Evolutionary conservation across 208 protist species (phyloP), one percentile per base, ranked within the genome.

Genomic region (Trypanosoma platydactyli): DNA sequence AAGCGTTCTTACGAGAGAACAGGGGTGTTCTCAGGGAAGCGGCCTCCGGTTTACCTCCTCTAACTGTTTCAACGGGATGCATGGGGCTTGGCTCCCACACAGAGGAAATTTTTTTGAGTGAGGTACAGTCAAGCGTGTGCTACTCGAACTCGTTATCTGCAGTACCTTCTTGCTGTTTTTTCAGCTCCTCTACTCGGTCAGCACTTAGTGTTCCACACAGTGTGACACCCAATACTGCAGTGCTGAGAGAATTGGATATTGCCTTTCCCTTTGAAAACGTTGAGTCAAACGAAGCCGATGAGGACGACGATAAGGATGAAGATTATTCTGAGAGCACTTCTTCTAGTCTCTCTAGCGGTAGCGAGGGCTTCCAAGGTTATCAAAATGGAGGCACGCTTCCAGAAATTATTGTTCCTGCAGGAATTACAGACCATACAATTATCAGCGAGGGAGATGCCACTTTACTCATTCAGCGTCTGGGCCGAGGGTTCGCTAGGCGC

Each of bases 401-500:
- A 0, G 71, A 65, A 54, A 71, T 77, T 42, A 58, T 57, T 24
- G 59, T 73, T 0, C 60, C 68, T 0, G 66, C 51, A 11, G 49
- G 68, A 25, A 30, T 71, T 7, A 64, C 71, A 27, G 41, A 61
- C 9, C 45, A 48, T 12, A 46, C 55, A 5, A 40, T 45, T 9
- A 48, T 71, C 41, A 53, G 62, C 1, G 40, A 58, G 40, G 46
- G 48, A 12, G 42, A 75, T 15, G 81, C 74, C 3, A 51, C 71
- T 27, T 18, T 60, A 24, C 58, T 79, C 24, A 58, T 87, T 16
- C 77, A 83, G 54, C 81, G 77, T 11, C 52, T 79, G 27, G 81
- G 74, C 13, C 70, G 77, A n/a, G 81, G 71, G 44, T 77, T 71
- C 64, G 68, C 78, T 18, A 63, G 56, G 27, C 77, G 81, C 38